Evolutionary conservation across 306 rosid genomes (phyloP).

Genomic region (Calophaca sinica): DNA sequence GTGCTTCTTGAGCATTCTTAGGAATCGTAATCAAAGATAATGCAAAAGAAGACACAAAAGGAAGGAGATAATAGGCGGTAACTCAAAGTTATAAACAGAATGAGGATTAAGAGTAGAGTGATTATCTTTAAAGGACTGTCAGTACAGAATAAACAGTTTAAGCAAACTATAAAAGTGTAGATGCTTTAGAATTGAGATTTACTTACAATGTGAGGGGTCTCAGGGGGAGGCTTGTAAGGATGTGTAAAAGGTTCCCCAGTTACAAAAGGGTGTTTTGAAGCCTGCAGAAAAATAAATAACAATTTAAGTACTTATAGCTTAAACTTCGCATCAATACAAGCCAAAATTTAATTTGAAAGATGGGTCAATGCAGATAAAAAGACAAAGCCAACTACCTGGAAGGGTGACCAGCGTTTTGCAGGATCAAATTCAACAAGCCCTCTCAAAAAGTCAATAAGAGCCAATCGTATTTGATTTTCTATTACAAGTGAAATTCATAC

Average conservation of each 20-base stretch:
- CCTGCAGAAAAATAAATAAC: conserved; percentile 67
- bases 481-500: conserved; percentile 52
- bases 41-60: too few relatives aligned
- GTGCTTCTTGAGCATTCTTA: too few relatives aligned
- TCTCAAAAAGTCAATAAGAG: conserved; percentile 92
- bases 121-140: background rate
- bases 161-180: conserved; percentile 32
- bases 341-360: conserved; percentile 41
- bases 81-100: too few relatives aligned
- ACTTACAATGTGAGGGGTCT: conserved; percentile 93
- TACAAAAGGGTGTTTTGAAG: conserved; percentile 97
- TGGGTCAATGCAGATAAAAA: conserved; percentile 17
- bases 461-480: conserved; percentile 88
- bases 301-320: conserved; percentile 44
- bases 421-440: conserved; percentile 99
- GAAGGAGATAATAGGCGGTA: too few relatives aligned
- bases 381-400: conserved; percentile 68
- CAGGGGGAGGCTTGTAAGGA: conserved; percentile 84
- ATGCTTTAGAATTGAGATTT: conserved; percentile 40
- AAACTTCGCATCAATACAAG: conserved; percentile 41
- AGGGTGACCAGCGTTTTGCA: conserved; percentile 97
- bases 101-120: too few relatives aligned
- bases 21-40: too few relatives aligned
- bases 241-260: conserved; percentile 96
- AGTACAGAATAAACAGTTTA: conserved; percentile 23